Evolutionary conservation across 1,284 basidiomycete genomes (phyloP), one percentile per base, ranked within the genome.

Genomic region (Fomitopsis betulina): DNA sequence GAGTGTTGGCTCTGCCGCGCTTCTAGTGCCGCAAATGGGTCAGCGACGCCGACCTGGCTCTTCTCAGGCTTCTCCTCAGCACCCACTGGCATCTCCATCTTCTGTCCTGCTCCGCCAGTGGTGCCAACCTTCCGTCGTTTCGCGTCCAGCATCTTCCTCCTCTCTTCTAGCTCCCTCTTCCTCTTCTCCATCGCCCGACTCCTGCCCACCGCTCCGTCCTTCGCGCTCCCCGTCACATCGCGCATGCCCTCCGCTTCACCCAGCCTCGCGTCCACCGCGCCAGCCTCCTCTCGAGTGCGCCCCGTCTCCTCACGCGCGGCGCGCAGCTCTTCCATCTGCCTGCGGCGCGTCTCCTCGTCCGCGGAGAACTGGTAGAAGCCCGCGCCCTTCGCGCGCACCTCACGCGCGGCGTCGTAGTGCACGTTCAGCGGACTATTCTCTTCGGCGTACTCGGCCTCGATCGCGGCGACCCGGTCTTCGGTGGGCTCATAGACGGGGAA

Each of bases 401-500:
- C 96, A 54, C 76, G 77, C 0, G 83, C 79, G 0, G 93, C 81
- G 70, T 98, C 92, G 71, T 94, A 98, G 70, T 96, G 93, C 17
- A 82, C 75, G 17, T 83, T 80, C 3, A 92, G 79, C 0, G 90
- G 87, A 57, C 85, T 88, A 55, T 85, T 79, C 19, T 85, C 85
- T 66, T 97, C 94, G 19, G 85, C 80, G 30, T 83, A 79, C 5
- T 86, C 80, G 63, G 91, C 86, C 64, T 87, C 86, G 63, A 96
- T 92, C 58, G 86, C 81, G 5, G 86, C 84, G 33, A 90, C 72
- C 4, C 88, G 85, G 60, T 94, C 93, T 1, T 80, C 83, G n/a
- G 90, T 85, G 5, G 91, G 93, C 66, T 89, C 84, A 67, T 94
- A 97, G 0, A 90, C 84, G 0, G 94, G 94, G 72, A 95, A 98